Evolutionary conservation across 768 basidiomycete genomes (phyloP).

Genomic region (Tylopilus sp.): DNA sequence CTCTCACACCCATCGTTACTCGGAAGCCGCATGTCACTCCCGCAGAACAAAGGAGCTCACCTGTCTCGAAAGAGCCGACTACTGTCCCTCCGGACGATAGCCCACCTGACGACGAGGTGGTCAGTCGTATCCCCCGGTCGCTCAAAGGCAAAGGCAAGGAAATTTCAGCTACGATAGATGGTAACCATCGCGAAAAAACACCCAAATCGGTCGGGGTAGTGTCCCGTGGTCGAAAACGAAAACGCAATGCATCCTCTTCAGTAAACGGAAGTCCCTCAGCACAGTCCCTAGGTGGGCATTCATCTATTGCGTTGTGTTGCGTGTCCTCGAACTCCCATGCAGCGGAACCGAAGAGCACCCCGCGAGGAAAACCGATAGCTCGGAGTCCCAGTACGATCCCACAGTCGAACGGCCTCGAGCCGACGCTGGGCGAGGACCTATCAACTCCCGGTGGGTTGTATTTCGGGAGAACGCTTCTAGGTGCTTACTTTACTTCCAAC

Average conservation of each 20-base stretch:
- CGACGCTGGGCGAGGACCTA: background rate
- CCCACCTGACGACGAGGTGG: conserved; percentile 1
- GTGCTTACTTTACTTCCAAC: conserved; percentile 4
- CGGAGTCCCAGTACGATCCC: background rate
- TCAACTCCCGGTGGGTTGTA: conserved; percentile 13
- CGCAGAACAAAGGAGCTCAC: conserved; percentile 2
- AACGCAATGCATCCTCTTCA: conserved; percentile 22
- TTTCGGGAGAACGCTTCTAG: background rate
- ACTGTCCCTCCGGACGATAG: background rate
- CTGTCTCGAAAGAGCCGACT: background rate
- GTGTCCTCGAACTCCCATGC: conserved; percentile 5
- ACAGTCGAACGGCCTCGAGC: conserved; percentile 3
- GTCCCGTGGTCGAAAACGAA: conserved; percentile 22
- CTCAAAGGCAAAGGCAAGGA: conserved; percentile 22
- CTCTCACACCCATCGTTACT: background rate
- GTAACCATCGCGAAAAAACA: conserved; percentile 3
- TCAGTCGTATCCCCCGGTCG: background rate
- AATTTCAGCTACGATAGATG: background rate
- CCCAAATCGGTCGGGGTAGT: conserved; percentile 10
- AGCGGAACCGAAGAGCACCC: conserved; percentile 4
- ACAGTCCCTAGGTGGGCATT: conserved; percentile 21
- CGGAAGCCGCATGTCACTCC: conserved; percentile 12
- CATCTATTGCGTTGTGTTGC: conserved; percentile 3
- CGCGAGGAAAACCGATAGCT: conserved; percentile 7
- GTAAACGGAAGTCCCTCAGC: background rate